These are phyloP conservation scores for Populus ilicifolia DNA, from an alignment of 345 rosid species.

Conservation along the genomic window DNA sequence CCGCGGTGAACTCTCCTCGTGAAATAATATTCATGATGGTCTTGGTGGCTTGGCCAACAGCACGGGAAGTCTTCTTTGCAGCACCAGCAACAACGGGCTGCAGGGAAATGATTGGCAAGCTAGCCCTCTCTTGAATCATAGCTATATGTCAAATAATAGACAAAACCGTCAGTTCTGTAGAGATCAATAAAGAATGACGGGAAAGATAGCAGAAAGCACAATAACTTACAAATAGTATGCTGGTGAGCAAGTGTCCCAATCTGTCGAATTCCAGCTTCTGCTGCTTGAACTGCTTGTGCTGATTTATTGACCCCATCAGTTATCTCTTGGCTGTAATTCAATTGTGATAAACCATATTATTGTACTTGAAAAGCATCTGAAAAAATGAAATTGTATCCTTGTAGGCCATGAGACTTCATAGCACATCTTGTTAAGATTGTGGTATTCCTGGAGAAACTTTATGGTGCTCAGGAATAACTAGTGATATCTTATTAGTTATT, in stretches of 20 bases:
- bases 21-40: constrained; percentile 58
- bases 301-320: constrained; percentile 86
- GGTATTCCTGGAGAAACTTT: background rate
- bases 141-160: constrained; percentile 44
- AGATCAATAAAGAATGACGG: background rate
- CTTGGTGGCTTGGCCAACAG: constrained; percentile 79
- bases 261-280: constrained; percentile 80
- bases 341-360: background rate
- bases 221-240: constrained; percentile 68
- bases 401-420: background rate
- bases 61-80: constrained; percentile 70
- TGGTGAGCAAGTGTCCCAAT: constrained; percentile 78
- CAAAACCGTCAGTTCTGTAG: constrained; percentile 5
- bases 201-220: background rate
- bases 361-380: background rate
- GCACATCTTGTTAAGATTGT: background rate
- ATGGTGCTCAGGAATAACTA: too few relatives aligned
- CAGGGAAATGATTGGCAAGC: constrained; percentile 67
- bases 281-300: constrained; percentile 81
- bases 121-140: constrained; percentile 88
- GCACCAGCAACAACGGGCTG: constrained; percentile 78
- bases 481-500: too few relatives aligned
- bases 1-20: constrained; percentile 39
- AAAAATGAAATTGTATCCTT: background rate
- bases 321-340: constrained; percentile 71